Evolutionary conservation across 768 basidiomycete genomes (phyloP), one percentile per base, ranked within the genome.

Genomic region (Amanita muscaria): DNA sequence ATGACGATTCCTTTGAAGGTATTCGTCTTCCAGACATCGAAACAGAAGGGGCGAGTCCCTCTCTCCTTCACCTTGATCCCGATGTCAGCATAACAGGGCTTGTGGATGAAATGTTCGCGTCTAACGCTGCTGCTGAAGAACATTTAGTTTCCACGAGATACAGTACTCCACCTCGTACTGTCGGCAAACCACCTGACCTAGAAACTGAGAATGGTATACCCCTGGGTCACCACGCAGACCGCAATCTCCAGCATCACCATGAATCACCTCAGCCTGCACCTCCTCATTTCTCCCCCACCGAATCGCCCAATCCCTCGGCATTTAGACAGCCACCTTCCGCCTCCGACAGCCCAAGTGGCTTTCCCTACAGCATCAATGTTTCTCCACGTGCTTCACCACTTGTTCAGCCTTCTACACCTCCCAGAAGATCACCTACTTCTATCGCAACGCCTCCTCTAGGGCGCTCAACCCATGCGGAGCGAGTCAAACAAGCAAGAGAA

Each of bases 11-110:
- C 1, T 72, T 72, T 49, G 76, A 72, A 39, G 69, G 66, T 38
- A 60, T 67, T 36, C 64, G 68, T 25, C 55, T 70, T 19, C 66
- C 63, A n/a, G 70, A 75, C 40, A 49, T 54, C n/a, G 66, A 60
- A 25, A 53, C 58, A 48, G 60, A 69, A 49, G 50, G 52, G 44
- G 40, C 53, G 47, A 61, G 53, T n/a, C 61, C 64, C 41, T 59
- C 61, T 46, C 59, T 61, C 39, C 57, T 69, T 33, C 54, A 56
- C 6, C 53, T 69, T 33, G 69, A 74, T 52, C 66, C 66, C 21
- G 76, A 79, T 48, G 64, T 73, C 44, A 83, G 79, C 56, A 77
- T 85, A 51, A 78, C 77, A 8, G 78, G 80, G n/a, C 68, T 83
- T 22, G 82, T 85, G 15, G 77, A 85, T 35, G 74, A 82, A 44